These are phyloP conservation scores for Psidium guajava DNA, from an alignment of 345 rosid species.

Conservation along the genomic window DNA sequence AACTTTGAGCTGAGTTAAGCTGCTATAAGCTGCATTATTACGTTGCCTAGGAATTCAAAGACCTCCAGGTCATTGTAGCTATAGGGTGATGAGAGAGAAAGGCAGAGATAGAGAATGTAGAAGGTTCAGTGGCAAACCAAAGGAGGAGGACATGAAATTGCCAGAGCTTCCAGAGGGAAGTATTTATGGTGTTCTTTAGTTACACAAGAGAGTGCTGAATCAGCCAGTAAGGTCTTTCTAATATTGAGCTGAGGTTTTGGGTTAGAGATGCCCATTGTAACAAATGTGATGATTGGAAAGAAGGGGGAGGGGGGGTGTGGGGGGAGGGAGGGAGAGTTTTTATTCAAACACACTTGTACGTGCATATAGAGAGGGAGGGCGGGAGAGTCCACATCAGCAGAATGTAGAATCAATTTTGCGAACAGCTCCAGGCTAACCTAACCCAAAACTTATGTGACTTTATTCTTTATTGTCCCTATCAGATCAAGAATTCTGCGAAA, in stretches of 20 bases:
- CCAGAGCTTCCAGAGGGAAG: background rate
- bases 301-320: too few relatives aligned
- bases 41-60: background rate
- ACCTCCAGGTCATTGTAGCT: background rate
- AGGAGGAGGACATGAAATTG: background rate
- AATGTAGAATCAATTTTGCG: background rate
- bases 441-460: background rate
- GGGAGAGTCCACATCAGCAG: background rate
- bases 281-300: background rate
- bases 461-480: conserved; percentile 1
- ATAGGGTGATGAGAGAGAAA: background rate
- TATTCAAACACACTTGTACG: background rate
- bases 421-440: background rate
- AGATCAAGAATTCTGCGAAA: conserved; percentile 58
- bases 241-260: background rate
- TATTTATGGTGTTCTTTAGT: background rate
- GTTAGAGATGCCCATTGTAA: background rate
- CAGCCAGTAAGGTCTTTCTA: background rate
- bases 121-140: background rate
- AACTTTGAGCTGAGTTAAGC: background rate
- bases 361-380: background rate
- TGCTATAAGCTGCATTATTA: background rate
- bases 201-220: background rate
- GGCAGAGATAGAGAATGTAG: background rate
- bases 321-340: background rate